These are phyloP conservation scores for Ophiostoma perfectum DNA, from an alignment of 2,329 filamentous ascomycete species.

Conservation along the genomic window DNA sequence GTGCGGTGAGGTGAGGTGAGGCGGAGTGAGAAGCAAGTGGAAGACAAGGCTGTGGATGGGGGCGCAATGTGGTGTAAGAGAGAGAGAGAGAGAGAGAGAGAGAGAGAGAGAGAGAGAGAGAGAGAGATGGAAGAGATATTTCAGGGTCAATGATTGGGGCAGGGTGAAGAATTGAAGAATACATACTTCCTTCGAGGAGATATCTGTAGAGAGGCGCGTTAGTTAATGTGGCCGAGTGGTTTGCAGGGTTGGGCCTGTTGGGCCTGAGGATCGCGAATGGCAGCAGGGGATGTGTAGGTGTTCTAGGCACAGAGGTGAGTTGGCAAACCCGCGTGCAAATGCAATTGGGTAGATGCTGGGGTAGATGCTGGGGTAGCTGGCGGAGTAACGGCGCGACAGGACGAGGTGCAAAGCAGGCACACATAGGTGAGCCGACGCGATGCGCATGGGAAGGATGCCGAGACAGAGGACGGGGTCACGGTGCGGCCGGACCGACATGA, in stretches of 20 bases:
- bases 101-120: background rate
- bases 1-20: no score
- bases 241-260: background rate
- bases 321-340: background rate
- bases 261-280: background rate
- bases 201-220: constrained; percentile 40
- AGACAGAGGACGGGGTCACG: background rate
- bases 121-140: background rate
- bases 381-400: background rate
- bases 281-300: background rate
- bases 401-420: background rate
- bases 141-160: no score
- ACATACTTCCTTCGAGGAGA: constrained; percentile 59
- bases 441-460: background rate
- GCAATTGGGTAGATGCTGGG: background rate
- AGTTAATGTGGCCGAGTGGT: constrained; percentile 15
- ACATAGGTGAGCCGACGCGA: background rate
- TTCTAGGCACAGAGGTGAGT: background rate
- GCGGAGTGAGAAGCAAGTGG: no score
- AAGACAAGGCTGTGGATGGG: no score
- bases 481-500: background rate
- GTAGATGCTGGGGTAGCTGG: constrained; percentile 9
- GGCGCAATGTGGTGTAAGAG: background rate
- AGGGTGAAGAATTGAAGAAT: constrained; percentile 12
- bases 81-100: background rate